Percentiles rank a stretch among this genome's conserved stretches.
Conservation (phyloP, 345 rosid genomes). For the Lumnitzera littorea region DNA sequence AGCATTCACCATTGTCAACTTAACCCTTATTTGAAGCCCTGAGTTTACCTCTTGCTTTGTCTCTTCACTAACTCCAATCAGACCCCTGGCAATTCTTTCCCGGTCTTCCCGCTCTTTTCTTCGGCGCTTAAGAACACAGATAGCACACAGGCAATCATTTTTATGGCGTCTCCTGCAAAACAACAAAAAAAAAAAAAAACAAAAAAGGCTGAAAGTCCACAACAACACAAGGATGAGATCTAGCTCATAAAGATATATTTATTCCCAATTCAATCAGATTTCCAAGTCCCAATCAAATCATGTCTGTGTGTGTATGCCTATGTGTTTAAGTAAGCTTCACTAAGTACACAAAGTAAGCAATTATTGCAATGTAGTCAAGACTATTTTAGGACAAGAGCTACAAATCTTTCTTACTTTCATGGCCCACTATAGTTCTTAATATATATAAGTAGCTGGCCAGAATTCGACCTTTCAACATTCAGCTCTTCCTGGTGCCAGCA, state of each 20-base stretch:
- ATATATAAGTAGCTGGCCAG: no score
- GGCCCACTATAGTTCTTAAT: no score
- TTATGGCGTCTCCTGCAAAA: constrained; percentile 81
- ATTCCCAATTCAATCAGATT: no score
- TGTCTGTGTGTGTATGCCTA: no score
- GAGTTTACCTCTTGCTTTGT: constrained; percentile 49
- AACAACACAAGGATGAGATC: background rate
- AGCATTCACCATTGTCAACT: background rate
- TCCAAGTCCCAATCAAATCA: no score
- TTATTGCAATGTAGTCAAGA: no score
- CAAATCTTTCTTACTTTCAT: no score
- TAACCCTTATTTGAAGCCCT: background rate
- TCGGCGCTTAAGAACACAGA: constrained; percentile 81
- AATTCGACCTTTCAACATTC: no score
- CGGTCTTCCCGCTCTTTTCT: constrained; percentile 84
- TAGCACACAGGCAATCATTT: constrained; percentile 89
- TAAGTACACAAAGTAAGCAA: no score
- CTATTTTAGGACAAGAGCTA: no score
- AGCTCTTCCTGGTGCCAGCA: no score
- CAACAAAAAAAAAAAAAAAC: background rate
- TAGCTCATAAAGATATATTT: background rate
- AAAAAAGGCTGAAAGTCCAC: background rate
- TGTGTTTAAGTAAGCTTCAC: no score
- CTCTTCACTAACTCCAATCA: constrained; percentile 39
- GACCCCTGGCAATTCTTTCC: constrained; percentile 50